Evolutionary conservation across 441 rosid species (phyloP), one percentile per base, ranked within the genome.

Genomic region (Jatropha podagrica): DNA sequence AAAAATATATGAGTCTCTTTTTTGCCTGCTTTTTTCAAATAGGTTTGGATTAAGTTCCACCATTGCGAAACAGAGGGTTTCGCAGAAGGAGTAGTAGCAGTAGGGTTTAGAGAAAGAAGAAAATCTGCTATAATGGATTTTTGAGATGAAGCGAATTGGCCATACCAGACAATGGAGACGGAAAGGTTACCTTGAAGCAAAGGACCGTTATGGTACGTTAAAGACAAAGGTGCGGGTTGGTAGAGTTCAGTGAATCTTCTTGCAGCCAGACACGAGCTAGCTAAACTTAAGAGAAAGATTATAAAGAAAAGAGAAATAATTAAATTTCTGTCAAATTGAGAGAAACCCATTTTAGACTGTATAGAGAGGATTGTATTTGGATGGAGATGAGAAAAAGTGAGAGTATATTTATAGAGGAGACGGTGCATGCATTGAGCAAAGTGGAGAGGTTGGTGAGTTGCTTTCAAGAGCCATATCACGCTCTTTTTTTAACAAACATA

Each of bases 111-210:
- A n/a, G 85, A 79, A 17, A 79, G 76, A 54, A 85, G 26, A 69
- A 87, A 85, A 55, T 84, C 84, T 3, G 72, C 60, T 41, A 87
- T 5, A 32, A 80, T 78, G 51, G 88, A 77, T 66, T 79, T 82
- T 64, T 82, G 81, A 44, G 81, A 23, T 41, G 84, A 74, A 1
- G 76, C 52, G 79, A 85, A 85, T 15, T 73, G 23, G 17, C 87
- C 81, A 32, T 80, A 87, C 86, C 86, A 83, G 48, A 87, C 44
- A 78, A 85, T 58, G 3, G 83, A 74, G 49, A 87, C 78, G 2
- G 72, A 71, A n/a, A 82, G 52, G 52, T 74, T 41, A 40, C 87
- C 87, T 27, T 75, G 78, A 51, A 85, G 86, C 65, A 87, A 69
- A 27, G 58, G 49, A n/a, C 86, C 88, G 0, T 79, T 69, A 49